Evolutionary conservation across 2,329 filamentous ascomycete species (phyloP).

Genomic region (Aspergillus sp.): DNA sequence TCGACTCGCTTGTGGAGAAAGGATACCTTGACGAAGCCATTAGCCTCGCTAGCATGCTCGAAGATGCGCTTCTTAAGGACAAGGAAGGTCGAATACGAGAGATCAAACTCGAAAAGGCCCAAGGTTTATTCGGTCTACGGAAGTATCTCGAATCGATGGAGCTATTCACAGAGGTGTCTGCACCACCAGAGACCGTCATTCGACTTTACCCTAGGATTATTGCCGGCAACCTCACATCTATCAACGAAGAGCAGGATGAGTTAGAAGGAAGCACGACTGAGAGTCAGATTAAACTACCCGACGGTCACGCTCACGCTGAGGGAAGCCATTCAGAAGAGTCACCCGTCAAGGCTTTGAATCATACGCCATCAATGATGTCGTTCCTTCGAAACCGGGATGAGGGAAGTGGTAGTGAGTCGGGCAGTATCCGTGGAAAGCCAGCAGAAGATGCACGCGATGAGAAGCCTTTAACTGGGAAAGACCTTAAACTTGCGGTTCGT

Average conservation of each 20-base stretch:
- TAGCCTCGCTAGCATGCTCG: constrained; percentile 82
- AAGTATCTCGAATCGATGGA: constrained; percentile 87
- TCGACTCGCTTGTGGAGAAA: constrained; percentile 74
- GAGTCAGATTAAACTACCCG: constrained; percentile 26
- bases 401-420: constrained; percentile 39
- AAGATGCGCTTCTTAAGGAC: constrained; percentile 83
- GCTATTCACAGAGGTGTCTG: constrained; percentile 84
- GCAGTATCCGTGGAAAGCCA: constrained; percentile 36
- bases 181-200: constrained; percentile 85
- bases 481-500: constrained; percentile 76
- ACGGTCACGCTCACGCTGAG: constrained; percentile 26
- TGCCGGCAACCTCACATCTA: constrained; percentile 73
- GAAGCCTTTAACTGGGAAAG: constrained; percentile 65
- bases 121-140: constrained; percentile 74
- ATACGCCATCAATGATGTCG: constrained; percentile 40
- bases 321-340: constrained; percentile 27
- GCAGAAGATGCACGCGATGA: constrained; percentile 27
- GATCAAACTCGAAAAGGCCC: constrained; percentile 89
- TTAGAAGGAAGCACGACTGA: constrained; percentile 30
- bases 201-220: constrained; percentile 80
- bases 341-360: constrained; percentile 25
- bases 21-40: constrained; percentile 86
- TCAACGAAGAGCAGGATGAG: constrained; percentile 50
- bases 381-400: constrained; percentile 39
- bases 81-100: constrained; percentile 79